These are phyloP conservation scores for Monilinia fructicola DNA, from an alignment of 2,329 filamentous ascomycete genomes.

Conservation along the genomic window DNA sequence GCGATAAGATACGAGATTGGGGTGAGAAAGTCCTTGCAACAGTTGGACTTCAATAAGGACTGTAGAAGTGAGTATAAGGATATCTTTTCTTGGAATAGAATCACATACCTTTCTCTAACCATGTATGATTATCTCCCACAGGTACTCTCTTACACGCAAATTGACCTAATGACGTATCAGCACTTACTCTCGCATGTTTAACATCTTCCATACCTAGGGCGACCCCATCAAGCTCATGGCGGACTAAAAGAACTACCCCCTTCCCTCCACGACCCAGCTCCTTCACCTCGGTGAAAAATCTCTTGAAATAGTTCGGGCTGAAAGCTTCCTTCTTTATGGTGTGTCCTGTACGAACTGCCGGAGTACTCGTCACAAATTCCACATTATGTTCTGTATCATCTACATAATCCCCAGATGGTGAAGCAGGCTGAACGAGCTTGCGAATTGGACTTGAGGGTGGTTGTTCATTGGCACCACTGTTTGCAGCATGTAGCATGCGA, in stretches of 20 bases:
- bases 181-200: not conserved
- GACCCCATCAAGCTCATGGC: constrained; percentile 87
- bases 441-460: constrained; percentile 55
- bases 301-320: constrained; percentile 87
- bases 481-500: constrained; percentile 73
- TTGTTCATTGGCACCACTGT: constrained; percentile 48
- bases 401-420: constrained; percentile 34
- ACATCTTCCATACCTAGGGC: constrained; percentile 54
- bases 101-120: constrained; percentile 72
- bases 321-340: constrained; percentile 86
- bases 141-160: constrained; percentile 98
- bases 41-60: constrained; percentile 91
- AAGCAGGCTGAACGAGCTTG: constrained; percentile 43
- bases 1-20: constrained; percentile 92
- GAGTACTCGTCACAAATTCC: constrained; percentile 56
- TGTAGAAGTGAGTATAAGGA: constrained; percentile 28
- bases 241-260: constrained; percentile 90
- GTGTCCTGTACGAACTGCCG: constrained; percentile 50
- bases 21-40: constrained; percentile 85
- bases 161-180: constrained; percentile 50
- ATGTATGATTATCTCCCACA: constrained; percentile 89
- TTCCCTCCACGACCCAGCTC: constrained; percentile 89
- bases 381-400: constrained; percentile 27
- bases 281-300: constrained; percentile 86
- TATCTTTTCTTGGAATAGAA: not conserved